Base-by-base conservation (phyloP, 1,284 basidiomycete species). In the Cerrena zonata region DNA sequence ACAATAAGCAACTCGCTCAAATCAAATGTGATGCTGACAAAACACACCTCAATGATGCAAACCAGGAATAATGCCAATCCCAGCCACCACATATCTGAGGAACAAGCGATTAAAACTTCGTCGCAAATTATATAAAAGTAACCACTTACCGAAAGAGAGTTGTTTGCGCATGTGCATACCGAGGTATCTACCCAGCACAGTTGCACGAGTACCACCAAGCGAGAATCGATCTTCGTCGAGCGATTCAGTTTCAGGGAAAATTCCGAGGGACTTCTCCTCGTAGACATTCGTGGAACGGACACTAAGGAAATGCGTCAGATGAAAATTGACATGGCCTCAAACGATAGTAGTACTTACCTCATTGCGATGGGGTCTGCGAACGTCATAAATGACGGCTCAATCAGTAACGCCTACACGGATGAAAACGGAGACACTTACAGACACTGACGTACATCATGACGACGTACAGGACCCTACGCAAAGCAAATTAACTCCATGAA, bases 211-310 rank as follows among this genome's bases (percentile, higher is more conserved):
- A 2, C 76, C 80, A 39, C 65, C 61, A 0, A 71, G 58, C 39
- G 73, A 63, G 51, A 82, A 79, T 4, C 68, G 65, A 1, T 64
- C 67, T 64, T 82, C 79, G 1, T 74, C 71, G 34, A 77, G 71
- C 0, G 74, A 66, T 1, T 78, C 71, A 2, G 79, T 75, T 11
- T 78, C 71, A 11, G 74, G 71, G 60, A 84, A 94, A 23, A 94
- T 71, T 1, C 92, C 92, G 12, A 93, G 72, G 0, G 88, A 89
- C 54, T 82, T 84, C 61, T 97, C 94, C 67, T 99, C 95, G 68
- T 98, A 98, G 0, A 98, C 95, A 67, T 99, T 99, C 24, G 95
- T 97, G 13, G 90, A 85, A 11, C 95, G 89, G 5, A 99, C 90
- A 59, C 86, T 87, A 49, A 39, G 59, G 74, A 38, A 5, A 34